These are phyloP conservation scores for Zopfochytrium polystomum DNA, from an alignment of 371 early-diverging fungal genomes.

Conservation along the genomic window DNA sequence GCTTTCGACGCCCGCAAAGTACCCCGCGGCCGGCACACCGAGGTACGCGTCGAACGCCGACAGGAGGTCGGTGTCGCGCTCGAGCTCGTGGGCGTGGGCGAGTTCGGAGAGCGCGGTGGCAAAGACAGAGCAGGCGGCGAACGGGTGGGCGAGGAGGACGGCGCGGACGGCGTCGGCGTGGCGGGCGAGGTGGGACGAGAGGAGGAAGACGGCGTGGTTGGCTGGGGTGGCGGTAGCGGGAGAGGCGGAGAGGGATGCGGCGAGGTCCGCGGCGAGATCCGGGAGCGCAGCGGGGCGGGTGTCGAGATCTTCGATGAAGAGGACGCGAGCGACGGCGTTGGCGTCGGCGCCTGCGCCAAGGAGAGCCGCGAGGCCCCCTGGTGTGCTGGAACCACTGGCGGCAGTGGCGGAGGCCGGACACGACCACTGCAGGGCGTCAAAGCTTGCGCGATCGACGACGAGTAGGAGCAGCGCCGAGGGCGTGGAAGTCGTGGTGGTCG, in stretches of 20 bases:
- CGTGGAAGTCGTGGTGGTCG: no score
- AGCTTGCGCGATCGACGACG: no score
- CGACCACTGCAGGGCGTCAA: not conserved
- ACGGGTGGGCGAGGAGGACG: no score
- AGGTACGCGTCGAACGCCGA: conserved; percentile 22
- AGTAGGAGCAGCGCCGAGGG: no score
- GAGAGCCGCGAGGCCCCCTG: no score
- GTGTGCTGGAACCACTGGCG: no score
- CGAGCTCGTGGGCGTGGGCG: conserved; percentile 18
- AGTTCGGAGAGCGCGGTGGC: conserved; percentile 11
- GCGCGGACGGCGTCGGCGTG: conserved; percentile 9
- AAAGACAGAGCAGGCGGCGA: conserved; percentile 21
- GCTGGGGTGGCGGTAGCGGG: not conserved
- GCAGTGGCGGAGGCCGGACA: not conserved
- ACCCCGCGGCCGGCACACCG: conserved; percentile 20
- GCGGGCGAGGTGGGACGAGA: conserved; percentile 27
- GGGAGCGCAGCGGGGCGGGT: no score
- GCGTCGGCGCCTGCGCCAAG: no score
- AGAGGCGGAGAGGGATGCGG: no score
- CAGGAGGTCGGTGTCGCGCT: conserved; percentile 12
- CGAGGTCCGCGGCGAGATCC: no score
- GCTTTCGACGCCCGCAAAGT: conserved; percentile 24
- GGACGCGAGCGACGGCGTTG: no score
- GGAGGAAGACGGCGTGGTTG: conserved; percentile 20
- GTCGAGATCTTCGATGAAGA: no score